A percentile compares a stretch with the other conserved stretches of the same genome.
These are phyloP conservation scores for Crithidia mellificae DNA, from an alignment of 208 protist species.

Conservation along the genomic window DNA sequence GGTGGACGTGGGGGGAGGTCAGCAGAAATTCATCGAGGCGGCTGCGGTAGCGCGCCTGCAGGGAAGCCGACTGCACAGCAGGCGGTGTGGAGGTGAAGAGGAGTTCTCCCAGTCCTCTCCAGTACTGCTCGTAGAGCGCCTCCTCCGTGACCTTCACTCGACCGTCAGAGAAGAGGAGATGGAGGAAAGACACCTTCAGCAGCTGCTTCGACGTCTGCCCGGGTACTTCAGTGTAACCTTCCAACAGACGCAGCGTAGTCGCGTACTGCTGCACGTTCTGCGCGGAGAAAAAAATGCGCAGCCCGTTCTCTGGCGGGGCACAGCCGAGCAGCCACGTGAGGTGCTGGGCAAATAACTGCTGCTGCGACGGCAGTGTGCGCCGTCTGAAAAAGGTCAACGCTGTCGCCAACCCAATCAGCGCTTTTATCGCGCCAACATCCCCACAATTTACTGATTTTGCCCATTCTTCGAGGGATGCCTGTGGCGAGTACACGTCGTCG, in stretches of 20 bases:
- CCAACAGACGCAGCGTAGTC: slow-evolving; percentile 14
- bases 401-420: slow-evolving; percentile 12
- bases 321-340: slow-evolving; percentile 23
- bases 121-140: slow-evolving; percentile 29
- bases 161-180: slow-evolving; percentile 8
- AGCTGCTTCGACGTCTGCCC: slow-evolving; percentile 5
- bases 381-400: slow-evolving; percentile 29
- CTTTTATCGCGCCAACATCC: background rate
- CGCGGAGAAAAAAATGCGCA: slow-evolving; percentile 22
- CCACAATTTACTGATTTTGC: too few relatives aligned
- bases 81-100: slow-evolving; percentile 11
- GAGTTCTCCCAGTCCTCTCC: slow-evolving; percentile 21
- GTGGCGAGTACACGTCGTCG: slow-evolving; percentile 14
- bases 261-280: slow-evolving; percentile 22
- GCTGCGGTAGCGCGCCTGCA: slow-evolving; percentile 14
- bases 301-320: slow-evolving; percentile 14
- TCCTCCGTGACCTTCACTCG: slow-evolving; percentile 14
- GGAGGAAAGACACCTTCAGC: slow-evolving; percentile 21
- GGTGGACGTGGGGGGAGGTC: slow-evolving; percentile 40
- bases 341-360: slow-evolving; percentile 20
- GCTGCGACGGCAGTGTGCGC: slow-evolving; percentile 1
- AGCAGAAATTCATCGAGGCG: slow-evolving; percentile 51
- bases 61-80: background rate
- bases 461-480: background rate
- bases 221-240: background rate